phyloP scores from a whole-genome alignment of 176 grass and related monocot species.

The Pontederia paniculata region DNA sequence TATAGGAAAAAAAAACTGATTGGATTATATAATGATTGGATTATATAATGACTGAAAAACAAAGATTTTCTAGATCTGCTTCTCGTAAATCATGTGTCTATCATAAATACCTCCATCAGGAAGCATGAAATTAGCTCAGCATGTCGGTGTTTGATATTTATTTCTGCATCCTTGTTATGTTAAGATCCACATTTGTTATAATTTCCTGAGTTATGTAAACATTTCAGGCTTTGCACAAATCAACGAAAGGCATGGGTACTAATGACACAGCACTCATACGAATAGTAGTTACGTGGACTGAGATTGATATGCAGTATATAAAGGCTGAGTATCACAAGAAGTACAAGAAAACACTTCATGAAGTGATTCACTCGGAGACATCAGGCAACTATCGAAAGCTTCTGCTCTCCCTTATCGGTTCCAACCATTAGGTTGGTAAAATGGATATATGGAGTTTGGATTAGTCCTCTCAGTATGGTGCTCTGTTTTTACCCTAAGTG shows the following conservation, averaged over 20 bases:
- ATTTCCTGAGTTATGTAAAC: not conserved
- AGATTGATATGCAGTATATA: conserved; percentile 99
- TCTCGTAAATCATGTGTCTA: no score
- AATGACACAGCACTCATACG: conserved; percentile 71
- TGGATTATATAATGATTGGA: no score
- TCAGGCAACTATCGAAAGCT: conserved; percentile 76
- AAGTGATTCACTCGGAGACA: conserved; percentile 78
- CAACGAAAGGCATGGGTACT: conserved; percentile 90
- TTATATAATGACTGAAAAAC: no score
- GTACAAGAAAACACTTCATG: conserved; percentile 52
- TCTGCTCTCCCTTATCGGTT: conserved; percentile 75
- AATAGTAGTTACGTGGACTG: conserved; percentile 68
- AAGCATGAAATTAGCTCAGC: no score
- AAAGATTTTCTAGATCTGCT: no score
- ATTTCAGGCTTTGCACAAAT: conserved; percentile 66
- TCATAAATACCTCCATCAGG: no score
- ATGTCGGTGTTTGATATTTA: no score
- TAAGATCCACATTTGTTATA: no score
- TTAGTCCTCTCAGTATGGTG: no score
- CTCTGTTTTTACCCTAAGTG: no score
- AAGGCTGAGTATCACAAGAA: conserved; percentile 78
- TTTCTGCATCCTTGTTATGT: no score
- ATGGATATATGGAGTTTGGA: not conserved
- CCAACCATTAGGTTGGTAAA: not conserved
- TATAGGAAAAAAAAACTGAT: no score